Evolutionary conservation across 163 green algal genomes (phyloP).

Genomic region (Chlamydomonas reinhardtii): DNA sequence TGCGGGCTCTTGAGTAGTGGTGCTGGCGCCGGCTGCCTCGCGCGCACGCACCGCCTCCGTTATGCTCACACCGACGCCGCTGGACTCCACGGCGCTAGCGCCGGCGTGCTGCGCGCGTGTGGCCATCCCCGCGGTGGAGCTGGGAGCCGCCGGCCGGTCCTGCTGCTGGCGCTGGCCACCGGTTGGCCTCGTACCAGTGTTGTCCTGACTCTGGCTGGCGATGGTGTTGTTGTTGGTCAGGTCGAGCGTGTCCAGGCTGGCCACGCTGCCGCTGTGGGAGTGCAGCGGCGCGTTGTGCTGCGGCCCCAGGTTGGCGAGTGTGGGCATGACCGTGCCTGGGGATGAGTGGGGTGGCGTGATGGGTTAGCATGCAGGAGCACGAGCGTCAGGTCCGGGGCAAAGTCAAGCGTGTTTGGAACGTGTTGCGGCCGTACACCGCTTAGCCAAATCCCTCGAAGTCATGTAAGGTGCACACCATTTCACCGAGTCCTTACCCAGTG

Average conservation of each 20-base stretch:
- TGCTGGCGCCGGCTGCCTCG: not conserved
- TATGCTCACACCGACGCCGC: slow-evolving; percentile 8
- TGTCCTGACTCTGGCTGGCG: not conserved
- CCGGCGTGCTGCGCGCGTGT: not conserved
- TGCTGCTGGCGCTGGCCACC: too few species aligned
- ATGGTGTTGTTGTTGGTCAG: not conserved
- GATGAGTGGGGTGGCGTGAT: too few species aligned
- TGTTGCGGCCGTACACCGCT: too few species aligned
- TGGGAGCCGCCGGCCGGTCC: too few species aligned
- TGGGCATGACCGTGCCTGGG: slow-evolving; percentile 64
- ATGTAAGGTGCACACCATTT: too few species aligned
- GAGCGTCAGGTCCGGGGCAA: too few species aligned
- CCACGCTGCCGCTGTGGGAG: slow-evolving; percentile 23
- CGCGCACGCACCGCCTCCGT: not conserved
- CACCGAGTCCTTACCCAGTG: too few species aligned
- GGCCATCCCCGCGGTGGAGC: not conserved
- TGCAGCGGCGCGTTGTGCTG: slow-evolving; percentile 25
- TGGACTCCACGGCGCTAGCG: not conserved
- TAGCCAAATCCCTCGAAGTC: too few species aligned
- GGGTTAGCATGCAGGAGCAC: too few species aligned
- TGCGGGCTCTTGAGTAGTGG: not conserved
- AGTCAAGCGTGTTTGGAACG: too few species aligned
- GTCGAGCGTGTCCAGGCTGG: slow-evolving; percentile 8
- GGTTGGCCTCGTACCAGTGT: too few species aligned
- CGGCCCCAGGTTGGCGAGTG: slow-evolving; percentile 61